These are phyloP conservation scores for Urostyla sp. DNA, from an alignment of 73 alveolate species.

Conservation along the genomic window DNA sequence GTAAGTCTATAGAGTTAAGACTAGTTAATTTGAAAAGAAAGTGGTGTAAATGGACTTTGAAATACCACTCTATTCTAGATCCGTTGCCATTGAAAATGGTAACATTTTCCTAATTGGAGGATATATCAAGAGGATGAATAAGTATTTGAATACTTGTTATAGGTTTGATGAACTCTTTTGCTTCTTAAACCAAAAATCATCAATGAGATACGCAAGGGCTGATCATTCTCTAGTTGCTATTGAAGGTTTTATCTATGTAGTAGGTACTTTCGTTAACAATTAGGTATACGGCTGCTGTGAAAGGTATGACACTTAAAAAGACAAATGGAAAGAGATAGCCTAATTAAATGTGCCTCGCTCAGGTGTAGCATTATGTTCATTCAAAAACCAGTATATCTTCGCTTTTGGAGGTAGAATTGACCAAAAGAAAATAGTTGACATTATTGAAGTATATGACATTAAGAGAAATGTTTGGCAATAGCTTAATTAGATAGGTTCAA, in stretches of 20 bases:
- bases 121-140: conserved; percentile 27
- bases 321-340: conserved; percentile 54
- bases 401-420: conserved; percentile 68
- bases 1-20: conserved; percentile 2
- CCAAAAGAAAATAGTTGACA: not conserved
- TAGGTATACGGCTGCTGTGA: conserved; percentile 53
- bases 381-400: conserved; percentile 55
- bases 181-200: conserved; percentile 13
- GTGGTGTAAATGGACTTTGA: conserved; percentile 19
- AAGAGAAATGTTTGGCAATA: conserved; percentile 53
- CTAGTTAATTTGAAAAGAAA: not conserved
- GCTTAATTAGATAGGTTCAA: not conserved
- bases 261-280: conserved; percentile 62
- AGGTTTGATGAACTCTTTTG: conserved; percentile 40
- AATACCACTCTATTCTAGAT: conserved; percentile 59
- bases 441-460: conserved; percentile 54
- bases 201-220: conserved; percentile 48
- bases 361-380: conserved; percentile 71
- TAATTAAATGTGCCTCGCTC: conserved; percentile 59
- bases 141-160: conserved; percentile 27
- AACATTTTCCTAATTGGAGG: conserved; percentile 61
- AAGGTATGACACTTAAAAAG: conserved; percentile 40
- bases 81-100: conserved; percentile 64
- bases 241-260: conserved; percentile 42
- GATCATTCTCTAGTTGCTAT: conserved; percentile 61